These are phyloP conservation scores for Fusarium sp. DNA, from an alignment of 2,329 filamentous ascomycete species.

Conservation along the genomic window DNA sequence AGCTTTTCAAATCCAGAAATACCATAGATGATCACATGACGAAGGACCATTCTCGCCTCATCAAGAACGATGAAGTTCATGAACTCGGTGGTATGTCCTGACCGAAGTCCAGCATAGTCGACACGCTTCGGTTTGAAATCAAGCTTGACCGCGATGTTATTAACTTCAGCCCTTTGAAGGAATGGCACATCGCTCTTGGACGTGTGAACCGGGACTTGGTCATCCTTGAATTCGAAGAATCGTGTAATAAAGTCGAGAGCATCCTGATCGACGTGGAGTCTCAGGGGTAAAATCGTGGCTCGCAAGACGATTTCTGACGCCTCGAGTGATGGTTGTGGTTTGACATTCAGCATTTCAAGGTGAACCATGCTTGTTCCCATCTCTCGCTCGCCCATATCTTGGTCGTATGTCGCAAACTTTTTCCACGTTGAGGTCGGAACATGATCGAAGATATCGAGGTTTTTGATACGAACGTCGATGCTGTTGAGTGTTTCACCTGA, in stretches of 20 bases:
- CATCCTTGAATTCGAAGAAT: slow-evolving; percentile 98
- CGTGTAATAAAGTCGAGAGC: slow-evolving; percentile 95
- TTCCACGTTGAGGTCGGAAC: slow-evolving; percentile 97
- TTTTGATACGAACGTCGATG: slow-evolving; percentile 82
- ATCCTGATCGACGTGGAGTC: slow-evolving; percentile 96
- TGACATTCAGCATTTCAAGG: slow-evolving; percentile 87
- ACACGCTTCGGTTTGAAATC: slow-evolving; percentile 99
- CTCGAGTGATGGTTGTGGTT: slow-evolving; percentile 83
- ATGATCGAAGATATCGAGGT: slow-evolving; percentile 93
- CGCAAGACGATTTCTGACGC: slow-evolving; percentile 91
- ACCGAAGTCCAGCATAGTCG: slow-evolving; percentile 91
- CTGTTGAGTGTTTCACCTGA: slow-evolving; percentile 88
- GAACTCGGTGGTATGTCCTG: slow-evolving; percentile 94
- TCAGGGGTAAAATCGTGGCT: slow-evolving; percentile 81
- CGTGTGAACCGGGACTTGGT: slow-evolving; percentile 64
- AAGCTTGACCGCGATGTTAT: slow-evolving; percentile 81
- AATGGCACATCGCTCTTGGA: slow-evolving; percentile 82
- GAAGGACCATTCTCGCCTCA: slow-evolving; percentile 84
- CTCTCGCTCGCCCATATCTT: slow-evolving; percentile 86
- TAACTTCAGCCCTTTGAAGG: slow-evolving; percentile 88
- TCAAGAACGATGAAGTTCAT: slow-evolving; percentile 99
- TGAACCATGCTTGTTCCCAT: slow-evolving; percentile 90
- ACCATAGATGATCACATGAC: slow-evolving; percentile 92
- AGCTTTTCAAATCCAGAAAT: slow-evolving; percentile 90
- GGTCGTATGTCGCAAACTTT: slow-evolving; percentile 95